Percentiles rank a stretch among this genome's conserved stretches.
These are phyloP conservation scores for Linanthus parryae DNA, from an alignment of 148 eudicot genomes.

Conservation along the genomic window DNA sequence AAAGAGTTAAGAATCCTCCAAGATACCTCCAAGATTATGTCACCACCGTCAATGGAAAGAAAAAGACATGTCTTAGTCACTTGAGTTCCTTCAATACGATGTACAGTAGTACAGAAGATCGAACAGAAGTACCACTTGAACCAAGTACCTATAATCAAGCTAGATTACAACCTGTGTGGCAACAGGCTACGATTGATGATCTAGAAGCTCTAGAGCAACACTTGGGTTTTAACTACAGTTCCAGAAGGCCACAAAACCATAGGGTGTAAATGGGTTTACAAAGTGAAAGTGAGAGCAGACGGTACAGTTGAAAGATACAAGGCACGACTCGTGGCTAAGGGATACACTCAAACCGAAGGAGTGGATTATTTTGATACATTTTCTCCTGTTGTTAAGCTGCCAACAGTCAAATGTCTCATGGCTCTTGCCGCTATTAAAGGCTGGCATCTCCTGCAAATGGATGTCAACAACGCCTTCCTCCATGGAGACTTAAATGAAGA, in stretches of 20 bases:
- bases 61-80: neutral
- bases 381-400: neutral
- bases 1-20: neutral
- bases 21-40: neutral
- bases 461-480: neutral
- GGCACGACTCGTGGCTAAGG: neutral
- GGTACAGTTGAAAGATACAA: neutral
- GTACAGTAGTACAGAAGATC: neutral
- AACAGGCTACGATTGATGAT: neutral
- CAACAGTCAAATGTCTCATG: neutral
- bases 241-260: neutral
- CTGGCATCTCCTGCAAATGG: too few species aligned
- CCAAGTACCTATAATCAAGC: neutral
- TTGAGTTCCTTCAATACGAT: neutral
- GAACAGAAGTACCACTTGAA: too few species aligned
- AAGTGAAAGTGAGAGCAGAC: neutral
- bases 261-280: neutral
- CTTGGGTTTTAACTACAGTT: neutral
- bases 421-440: too few species aligned
- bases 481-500: neutral
- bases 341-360: neutral
- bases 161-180: neutral
- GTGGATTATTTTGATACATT: neutral
- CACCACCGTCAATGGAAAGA: neutral
- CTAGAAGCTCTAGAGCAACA: neutral